Conservation (phyloP, 2,329 filamentous ascomycete genomes). For the Pestalotiopsis sp. region DNA sequence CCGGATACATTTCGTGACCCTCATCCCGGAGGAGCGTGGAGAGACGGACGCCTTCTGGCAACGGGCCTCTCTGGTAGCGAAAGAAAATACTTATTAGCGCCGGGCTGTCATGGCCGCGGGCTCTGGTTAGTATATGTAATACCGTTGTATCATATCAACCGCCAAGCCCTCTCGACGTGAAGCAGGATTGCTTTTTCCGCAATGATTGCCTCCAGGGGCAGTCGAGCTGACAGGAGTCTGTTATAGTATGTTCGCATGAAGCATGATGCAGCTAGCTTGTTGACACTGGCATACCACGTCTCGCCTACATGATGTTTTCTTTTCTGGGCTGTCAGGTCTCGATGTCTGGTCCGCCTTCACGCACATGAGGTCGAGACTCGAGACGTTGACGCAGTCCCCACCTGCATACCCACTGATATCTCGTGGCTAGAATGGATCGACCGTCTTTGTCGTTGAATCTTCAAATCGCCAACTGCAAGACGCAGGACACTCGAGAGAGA, state of each 20-base stretch:
- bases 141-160: background rate
- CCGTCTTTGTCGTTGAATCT: slow-evolving; percentile 18
- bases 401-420: background rate
- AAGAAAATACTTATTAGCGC: background rate
- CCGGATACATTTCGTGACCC: background rate
- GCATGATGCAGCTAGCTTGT: background rate
- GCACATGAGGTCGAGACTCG: background rate
- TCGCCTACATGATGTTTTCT: background rate
- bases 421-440: background rate
- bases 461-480: slow-evolving; percentile 11
- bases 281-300: background rate
- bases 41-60: background rate
- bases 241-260: background rate
- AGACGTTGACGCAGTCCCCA: background rate
- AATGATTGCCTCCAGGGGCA: background rate
- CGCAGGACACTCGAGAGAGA: background rate
- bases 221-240: background rate
- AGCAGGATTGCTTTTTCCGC: background rate
- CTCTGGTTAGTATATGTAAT: background rate
- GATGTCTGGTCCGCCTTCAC: background rate
- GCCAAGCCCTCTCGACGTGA: background rate
- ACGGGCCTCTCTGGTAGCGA: background rate
- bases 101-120: background rate
- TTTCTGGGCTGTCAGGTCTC: background rate
- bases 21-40: background rate